phyloP scores from a whole-genome alignment of 78 protist species.

The Monocercomonoides exilis region DNA sequence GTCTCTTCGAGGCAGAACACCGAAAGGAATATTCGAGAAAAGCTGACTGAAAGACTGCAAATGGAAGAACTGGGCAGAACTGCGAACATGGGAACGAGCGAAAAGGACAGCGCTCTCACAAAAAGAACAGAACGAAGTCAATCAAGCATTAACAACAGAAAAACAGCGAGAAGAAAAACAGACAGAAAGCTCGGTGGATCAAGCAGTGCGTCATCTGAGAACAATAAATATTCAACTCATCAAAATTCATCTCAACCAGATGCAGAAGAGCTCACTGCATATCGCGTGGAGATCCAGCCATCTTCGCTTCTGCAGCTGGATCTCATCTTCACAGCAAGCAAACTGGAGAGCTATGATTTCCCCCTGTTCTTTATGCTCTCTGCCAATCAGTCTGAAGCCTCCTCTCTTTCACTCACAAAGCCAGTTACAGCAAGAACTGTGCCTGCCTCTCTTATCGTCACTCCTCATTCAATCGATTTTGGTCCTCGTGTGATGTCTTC shows the following conservation, averaged over 20 bases:
- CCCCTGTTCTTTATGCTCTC: slow-evolving; percentile 18
- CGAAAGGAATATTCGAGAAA: background rate
- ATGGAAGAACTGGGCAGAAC: no score
- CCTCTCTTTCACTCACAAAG: background rate
- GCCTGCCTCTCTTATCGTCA: slow-evolving; percentile 23
- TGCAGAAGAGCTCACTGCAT: background rate
- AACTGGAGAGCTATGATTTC: background rate
- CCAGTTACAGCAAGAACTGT: slow-evolving; percentile 18
- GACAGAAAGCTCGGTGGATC: background rate
- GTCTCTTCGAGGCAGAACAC: background rate
- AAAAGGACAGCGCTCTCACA: no score
- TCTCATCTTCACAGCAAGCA: slow-evolving; percentile 4
- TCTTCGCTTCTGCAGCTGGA: background rate
- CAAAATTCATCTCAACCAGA: background rate
- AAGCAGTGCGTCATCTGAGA: no score
- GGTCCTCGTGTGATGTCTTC: slow-evolving; percentile 10
- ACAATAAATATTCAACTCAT: background rate
- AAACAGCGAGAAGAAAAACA: no score
- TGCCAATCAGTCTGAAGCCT: background rate
- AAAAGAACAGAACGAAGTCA: no score
- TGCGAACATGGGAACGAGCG: no score
- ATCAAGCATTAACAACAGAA: no score
- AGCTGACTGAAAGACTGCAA: background rate
- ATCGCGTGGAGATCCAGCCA: background rate
- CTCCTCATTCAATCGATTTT: slow-evolving; percentile 20